These are phyloP conservation scores for Fraxinus albicans DNA, from an alignment of 305 asterid genomes.

Conservation along the genomic window DNA sequence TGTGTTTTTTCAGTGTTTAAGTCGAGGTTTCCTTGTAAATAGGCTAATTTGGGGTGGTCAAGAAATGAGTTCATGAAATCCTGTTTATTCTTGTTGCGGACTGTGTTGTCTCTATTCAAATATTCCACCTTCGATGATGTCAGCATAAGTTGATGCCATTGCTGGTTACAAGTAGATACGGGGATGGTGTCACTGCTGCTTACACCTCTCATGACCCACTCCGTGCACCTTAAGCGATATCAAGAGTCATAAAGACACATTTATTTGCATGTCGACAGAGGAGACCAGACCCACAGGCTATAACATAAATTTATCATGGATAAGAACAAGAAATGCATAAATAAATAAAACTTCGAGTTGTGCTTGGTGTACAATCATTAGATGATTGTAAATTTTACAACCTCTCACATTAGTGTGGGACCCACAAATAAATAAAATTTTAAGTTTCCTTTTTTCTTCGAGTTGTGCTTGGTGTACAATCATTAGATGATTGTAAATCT, in stretches of 20 bases:
- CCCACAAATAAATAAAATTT: no score
- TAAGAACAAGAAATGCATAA: not conserved
- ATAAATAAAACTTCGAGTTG: no score
- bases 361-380: no score
- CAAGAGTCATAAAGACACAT: conserved; percentile 13
- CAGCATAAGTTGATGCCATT: not conserved
- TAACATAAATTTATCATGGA: not conserved
- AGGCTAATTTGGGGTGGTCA: not conserved
- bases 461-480: no score
- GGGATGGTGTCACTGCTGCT: conserved; percentile 31
- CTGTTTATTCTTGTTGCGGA: not conserved
- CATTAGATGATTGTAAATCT: no score
- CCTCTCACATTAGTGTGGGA: no score
- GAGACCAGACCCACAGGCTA: conserved; percentile 21
- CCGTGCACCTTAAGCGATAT: conserved; percentile 38
- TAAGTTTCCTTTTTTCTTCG: not conserved
- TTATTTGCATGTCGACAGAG: conserved; percentile 20
- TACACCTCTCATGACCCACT: conserved; percentile 43
- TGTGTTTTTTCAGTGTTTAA: not conserved
- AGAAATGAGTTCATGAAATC: not conserved
- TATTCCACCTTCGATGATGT: not conserved
- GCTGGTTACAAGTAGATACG: conserved; percentile 6
- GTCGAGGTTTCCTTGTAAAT: not conserved
- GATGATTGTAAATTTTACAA: no score
- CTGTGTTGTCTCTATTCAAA: not conserved